Evolutionary conservation across 148 eudicot species (phyloP).

Genomic region (Mesembryanthemum crystallinum): DNA sequence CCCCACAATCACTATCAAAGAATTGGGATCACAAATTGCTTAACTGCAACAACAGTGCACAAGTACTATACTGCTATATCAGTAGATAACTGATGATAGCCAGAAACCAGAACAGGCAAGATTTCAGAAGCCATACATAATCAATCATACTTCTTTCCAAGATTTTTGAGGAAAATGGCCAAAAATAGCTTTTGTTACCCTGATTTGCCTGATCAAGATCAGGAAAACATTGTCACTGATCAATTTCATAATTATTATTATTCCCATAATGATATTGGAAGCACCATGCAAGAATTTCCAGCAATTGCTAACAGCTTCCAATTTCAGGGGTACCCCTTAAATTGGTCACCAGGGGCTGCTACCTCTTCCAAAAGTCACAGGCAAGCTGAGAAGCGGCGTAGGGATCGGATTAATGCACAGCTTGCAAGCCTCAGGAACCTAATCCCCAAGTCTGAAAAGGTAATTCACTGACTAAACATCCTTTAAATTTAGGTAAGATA

Average conservation of each 20-base stretch:
- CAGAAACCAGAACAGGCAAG: background rate
- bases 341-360: constrained; percentile 5
- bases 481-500: background rate
- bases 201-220: constrained; percentile 23
- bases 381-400: constrained; percentile 89
- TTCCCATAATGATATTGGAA: background rate
- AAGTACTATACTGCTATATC: background rate
- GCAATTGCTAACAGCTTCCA: background rate
- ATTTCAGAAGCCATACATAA: background rate
- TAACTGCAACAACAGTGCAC: constrained; percentile 17
- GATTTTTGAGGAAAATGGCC: constrained; percentile 11
- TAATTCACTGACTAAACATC: constrained; percentile 8
- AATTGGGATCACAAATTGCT: constrained; percentile 30
- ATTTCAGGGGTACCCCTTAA: background rate
- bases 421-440: constrained; percentile 79
- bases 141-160: background rate
- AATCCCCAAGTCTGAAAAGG: constrained; percentile 89
- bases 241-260: background rate
- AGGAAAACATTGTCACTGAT: background rate
- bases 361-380: constrained; percentile 65
- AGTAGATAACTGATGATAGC: background rate
- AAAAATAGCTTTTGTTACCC: constrained; percentile 23
- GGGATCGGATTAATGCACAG: constrained; percentile 86
- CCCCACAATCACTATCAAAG: constrained; percentile 23
- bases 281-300: constrained; percentile 3